phyloP scores from a whole-genome alignment of 1,139 yeast genomes.

The Petasospora fabianii region DNA sequence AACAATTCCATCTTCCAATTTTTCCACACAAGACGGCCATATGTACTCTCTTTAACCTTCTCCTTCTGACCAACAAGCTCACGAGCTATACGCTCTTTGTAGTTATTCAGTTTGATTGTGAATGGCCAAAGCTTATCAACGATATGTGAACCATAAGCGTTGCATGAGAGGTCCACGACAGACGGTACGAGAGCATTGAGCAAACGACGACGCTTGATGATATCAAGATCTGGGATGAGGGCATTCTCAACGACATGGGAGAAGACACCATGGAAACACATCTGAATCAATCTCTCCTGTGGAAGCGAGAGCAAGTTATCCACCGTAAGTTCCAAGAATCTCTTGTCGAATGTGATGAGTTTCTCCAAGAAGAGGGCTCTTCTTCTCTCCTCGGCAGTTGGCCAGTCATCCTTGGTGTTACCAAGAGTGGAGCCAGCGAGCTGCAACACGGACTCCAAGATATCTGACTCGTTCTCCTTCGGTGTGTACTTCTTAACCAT shows the following conservation, averaged over 20 bases:
- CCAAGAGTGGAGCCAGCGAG: slow-evolving; percentile 72
- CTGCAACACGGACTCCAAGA: slow-evolving; percentile 66
- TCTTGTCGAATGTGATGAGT: slow-evolving; percentile 60
- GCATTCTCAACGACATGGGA: slow-evolving; percentile 78
- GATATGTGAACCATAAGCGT: slow-evolving; percentile 89
- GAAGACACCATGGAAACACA: slow-evolving; percentile 85
- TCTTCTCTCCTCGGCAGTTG: slow-evolving; percentile 85
- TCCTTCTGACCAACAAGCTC: slow-evolving; percentile 60
- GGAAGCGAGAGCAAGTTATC: slow-evolving; percentile 60
- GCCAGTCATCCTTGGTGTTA: slow-evolving; percentile 84
- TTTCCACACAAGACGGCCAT: slow-evolving; percentile 92
- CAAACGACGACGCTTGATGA: slow-evolving; percentile 61
- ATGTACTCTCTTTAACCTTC: slow-evolving; percentile 74
- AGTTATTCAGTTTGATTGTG: slow-evolving; percentile 72
- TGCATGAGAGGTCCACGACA: slow-evolving; percentile 64
- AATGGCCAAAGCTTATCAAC: slow-evolving; percentile 83
- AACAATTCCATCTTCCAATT: slow-evolving; percentile 88
- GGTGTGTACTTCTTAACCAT: slow-evolving; percentile 60
- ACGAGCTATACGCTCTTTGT: slow-evolving; percentile 81
- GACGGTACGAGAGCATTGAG: slow-evolving; percentile 59
- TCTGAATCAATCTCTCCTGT: slow-evolving; percentile 53
- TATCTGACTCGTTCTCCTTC: slow-evolving; percentile 37
- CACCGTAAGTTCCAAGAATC: slow-evolving; percentile 55
- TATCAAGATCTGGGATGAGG: slow-evolving; percentile 47
- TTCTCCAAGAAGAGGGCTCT: slow-evolving; percentile 71